Evolutionary conservation across 2,329 filamentous ascomycete species (phyloP).

Genomic region (Biscogniauxia mediterranea): DNA sequence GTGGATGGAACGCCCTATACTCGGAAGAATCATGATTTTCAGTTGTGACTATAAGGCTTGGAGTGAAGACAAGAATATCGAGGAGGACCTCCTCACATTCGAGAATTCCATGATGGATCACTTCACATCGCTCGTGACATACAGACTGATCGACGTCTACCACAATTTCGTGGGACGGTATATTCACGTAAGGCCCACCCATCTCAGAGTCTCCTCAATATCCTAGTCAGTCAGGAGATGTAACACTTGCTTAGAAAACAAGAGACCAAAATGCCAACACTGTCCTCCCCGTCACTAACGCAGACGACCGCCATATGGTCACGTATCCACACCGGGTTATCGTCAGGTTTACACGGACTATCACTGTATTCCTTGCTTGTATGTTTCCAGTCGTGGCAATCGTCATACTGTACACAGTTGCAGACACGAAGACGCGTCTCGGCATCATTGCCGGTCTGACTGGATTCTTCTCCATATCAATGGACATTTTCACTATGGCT

Average conservation of each 20-base stretch:
- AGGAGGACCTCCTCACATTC: slow-evolving; percentile 11
- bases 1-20: slow-evolving; percentile 9
- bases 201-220: no score
- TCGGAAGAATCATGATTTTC: slow-evolving; percentile 8
- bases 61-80: not conserved
- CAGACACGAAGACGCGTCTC: slow-evolving; percentile 5
- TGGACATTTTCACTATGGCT: slow-evolving; percentile 15
- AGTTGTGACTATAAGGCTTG: slow-evolving; percentile 12
- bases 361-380: slow-evolving; percentile 12
- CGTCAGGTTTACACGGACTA: slow-evolving; percentile 9
- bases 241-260: not conserved
- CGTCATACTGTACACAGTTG: slow-evolving; percentile 9
- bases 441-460: slow-evolving; percentile 12
- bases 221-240: not conserved
- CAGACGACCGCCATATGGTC: slow-evolving; percentile 11
- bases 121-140: slow-evolving; percentile 14
- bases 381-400: slow-evolving; percentile 12
- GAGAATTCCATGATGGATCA: slow-evolving; percentile 16
- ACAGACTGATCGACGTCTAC: slow-evolving; percentile 10
- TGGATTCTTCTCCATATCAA: slow-evolving; percentile 13
- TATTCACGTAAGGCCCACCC: slow-evolving; percentile 8
- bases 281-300: slow-evolving; percentile 8
- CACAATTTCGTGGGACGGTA: slow-evolving; percentile 8
- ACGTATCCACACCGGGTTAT: slow-evolving; percentile 13
- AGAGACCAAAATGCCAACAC: not conserved